Conservation (phyloP, 495 filamentous ascomycete genomes). For the Hypoxylon trugodes region DNA sequence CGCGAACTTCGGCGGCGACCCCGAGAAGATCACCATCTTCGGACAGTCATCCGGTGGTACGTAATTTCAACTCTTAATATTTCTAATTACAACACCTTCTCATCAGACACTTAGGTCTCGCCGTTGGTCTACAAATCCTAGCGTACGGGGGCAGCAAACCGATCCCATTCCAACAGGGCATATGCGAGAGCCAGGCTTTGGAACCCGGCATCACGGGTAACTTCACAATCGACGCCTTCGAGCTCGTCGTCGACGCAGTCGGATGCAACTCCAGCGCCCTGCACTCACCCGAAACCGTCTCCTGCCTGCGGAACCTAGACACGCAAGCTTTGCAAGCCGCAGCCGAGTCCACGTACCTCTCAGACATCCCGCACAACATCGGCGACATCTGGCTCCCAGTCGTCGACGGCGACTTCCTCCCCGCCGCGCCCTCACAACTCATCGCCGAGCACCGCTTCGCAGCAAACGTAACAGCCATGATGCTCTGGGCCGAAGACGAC, state of each 20-base stretch:
- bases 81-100: background rate
- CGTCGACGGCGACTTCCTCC: conserved; percentile 53
- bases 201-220: conserved; percentile 43
- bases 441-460: conserved; percentile 46
- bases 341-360: conserved; percentile 18
- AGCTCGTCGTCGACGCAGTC: conserved; percentile 54
- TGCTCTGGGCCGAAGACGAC: conserved; percentile 44
- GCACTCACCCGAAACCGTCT: conserved; percentile 54
- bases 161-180: conserved; percentile 47
- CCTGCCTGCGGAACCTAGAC: conserved; percentile 61
- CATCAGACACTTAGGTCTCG: conserved; percentile 24
- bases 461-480: conserved; percentile 46
- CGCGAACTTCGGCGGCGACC: conserved; percentile 66
- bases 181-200: conserved; percentile 40
- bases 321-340: conserved; percentile 59
- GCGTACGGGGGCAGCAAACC: conserved; percentile 50
- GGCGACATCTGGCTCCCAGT: conserved; percentile 48
- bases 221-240: conserved; percentile 39
- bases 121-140: conserved; percentile 53
- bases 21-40: conserved; percentile 60
- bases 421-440: conserved; percentile 48
- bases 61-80: background rate
- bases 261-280: conserved; percentile 56
- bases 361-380: conserved; percentile 37
- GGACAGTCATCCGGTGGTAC: conserved; percentile 63